Base-by-base conservation (phyloP, 139 green algal genomes). In the Chlorella sp. region DNA sequence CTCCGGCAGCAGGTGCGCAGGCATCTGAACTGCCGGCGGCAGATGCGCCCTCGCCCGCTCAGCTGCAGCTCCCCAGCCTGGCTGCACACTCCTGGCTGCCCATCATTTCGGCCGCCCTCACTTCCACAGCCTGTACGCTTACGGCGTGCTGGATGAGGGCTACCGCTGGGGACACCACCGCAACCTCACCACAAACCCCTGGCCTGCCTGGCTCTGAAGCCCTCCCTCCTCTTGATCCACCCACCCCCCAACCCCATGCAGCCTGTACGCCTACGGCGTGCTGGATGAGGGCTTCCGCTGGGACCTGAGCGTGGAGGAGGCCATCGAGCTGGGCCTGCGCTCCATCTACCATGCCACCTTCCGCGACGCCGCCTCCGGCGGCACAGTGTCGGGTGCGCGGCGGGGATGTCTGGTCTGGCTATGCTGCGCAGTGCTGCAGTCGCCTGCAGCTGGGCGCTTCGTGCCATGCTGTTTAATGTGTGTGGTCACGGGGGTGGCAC, bases 331-430 rank as follows among this genome's bases (percentile, higher is more conserved):
- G 72, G 98, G 93, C 15, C 90, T 92, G 64, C 87, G 97, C 15
- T 90, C 98, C 67, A 99, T 99, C 89, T 99, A 99, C 91, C 98
- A 99, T 87, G 98, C 98, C 67, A 98, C 96, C 36, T 99, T 99
- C 90, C 90, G 98, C 16, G 98, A 99, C 89, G 96, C 96, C n/a
- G 95, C 95, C 30, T 97, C 91, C 44, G 98, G 98, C 60, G 98
- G 98, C 72, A 99, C 96, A 20, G 97, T 98, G 72, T 97, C 93
- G 78, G 93, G 94, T 96, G 82, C 83, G 76, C 15, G 34, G 30
- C 12, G 7, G 15, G 17, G 3, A 32, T 4, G 68, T 74, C 4
- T 71, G 4, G n/a, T 38, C 28, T 39, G 13, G 30, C 51, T 39
- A 12, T 72, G 65, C 30, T 38, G 11, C 65, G 44, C 7, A 16